phyloP scores from a whole-genome alignment of 495 filamentous ascomycete genomes.

The Neurospora intermedia region DNA sequence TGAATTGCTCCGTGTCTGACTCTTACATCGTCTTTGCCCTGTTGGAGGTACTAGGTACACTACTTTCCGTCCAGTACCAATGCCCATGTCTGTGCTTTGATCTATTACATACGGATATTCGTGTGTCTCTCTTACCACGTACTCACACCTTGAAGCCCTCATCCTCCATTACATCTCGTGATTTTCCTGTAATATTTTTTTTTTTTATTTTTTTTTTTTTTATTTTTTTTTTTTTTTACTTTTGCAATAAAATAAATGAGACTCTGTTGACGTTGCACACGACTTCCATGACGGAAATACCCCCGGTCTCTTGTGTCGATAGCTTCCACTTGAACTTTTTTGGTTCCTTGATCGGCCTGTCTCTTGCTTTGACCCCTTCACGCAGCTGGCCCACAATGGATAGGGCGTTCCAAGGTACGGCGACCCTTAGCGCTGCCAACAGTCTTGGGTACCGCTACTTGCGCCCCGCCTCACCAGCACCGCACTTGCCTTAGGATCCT shows the following conservation, averaged over 20 bases:
- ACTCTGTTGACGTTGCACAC: neutral
- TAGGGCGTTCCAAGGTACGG: neutral
- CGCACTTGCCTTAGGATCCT: neutral
- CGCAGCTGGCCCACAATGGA: neutral
- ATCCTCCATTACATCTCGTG: too few relatives aligned
- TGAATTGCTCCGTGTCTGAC: neutral
- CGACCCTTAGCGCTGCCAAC: neutral
- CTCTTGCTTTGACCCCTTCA: neutral
- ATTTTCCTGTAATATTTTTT: too few relatives aligned
- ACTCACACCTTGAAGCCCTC: neutral
- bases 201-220: too few relatives aligned
- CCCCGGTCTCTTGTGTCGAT: neutral
- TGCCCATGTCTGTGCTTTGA: neutral
- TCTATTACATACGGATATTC: neutral
- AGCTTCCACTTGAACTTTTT: neutral
- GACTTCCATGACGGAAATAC: neutral
- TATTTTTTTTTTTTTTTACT: too few relatives aligned
- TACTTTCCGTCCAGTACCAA: too few relatives aligned
- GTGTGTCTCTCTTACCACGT: neutral
- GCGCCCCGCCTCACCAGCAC: neutral
- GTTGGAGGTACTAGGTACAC: neutral
- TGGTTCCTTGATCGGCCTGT: neutral
- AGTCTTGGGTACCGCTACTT: neutral
- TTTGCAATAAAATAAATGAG: too few relatives aligned
- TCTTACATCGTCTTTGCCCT: neutral